Evolutionary conservation across 441 rosid species (phyloP), one percentile per base, ranked within the genome.

Genomic region (Arabidopsis hybrid): DNA sequence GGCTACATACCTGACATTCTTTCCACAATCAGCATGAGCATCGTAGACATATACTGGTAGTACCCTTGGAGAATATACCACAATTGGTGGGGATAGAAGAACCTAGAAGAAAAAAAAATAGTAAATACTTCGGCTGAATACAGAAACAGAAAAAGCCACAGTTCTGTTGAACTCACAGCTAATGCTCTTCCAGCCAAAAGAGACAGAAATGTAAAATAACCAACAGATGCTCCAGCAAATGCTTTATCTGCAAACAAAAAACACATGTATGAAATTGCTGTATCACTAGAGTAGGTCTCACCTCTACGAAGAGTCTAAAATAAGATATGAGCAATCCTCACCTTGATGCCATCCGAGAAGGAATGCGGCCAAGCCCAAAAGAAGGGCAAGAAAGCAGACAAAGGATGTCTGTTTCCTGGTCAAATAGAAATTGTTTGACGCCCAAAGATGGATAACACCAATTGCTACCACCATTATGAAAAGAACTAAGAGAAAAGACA

Each of bases 201-300:
- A 86, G 91, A 91, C 72, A 97, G 75, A 73, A 97, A 92, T 5
- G 99, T 80, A 79, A 96, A 96, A 79, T 97, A 97, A 78, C 99
- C 99, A 77, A 97, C 97, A 78, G 99, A 97, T 71, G 99, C 99
- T 81, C 99, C 99, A 82, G 91, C 94, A 87, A 97, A 97, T 69
- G 99, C 85, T 83, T 82, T 97, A 14, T 81, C 99, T 97, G 87
- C 78, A 81, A 77, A 83, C 77, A 81, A 77, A 83, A 51, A 60
- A 73, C 68, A 64, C 62, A 56, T 45, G 62, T 18, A 61, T 53
- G 45, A 50, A 66, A 34, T 29, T 72, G 47, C 34, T 60, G 60
- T 53, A 56, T 62, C 29, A 61, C 49, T 47, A 49, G 62, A 38
- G 50, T 18, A 56, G 17, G 45, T 32, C 71, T 53, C 56, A 61